phyloP scores from a whole-genome alignment of 1,139 yeast genomes.

The Hyphopichia pseudoburtonii region DNA sequence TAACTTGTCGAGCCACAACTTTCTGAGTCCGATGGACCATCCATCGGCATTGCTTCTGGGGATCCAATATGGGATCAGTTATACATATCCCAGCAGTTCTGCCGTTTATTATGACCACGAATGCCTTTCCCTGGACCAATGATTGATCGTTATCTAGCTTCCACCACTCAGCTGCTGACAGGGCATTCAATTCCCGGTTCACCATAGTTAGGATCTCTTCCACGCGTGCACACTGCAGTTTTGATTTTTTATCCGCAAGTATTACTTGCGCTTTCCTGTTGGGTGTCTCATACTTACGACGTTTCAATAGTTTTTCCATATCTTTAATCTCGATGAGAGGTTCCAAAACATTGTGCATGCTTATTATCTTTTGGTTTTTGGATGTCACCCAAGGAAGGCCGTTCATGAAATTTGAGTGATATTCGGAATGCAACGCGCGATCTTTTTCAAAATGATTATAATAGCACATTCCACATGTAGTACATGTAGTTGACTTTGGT shows the following conservation, averaged over 20 bases:
- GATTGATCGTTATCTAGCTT: constrained; percentile 13
- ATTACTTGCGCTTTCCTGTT: constrained; percentile 8
- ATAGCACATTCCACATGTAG: constrained; percentile 63
- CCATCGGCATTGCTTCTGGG: constrained; percentile 38
- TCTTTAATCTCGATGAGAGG: background rate
- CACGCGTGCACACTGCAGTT: constrained; percentile 22
- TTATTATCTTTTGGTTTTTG: background rate
- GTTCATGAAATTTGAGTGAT: constrained; percentile 44
- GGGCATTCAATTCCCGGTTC: constrained; percentile 61
- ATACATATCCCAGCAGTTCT: constrained; percentile 56
- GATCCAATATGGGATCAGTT: constrained; percentile 32
- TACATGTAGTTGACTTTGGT: constrained; percentile 37
- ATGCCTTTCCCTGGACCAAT: constrained; percentile 42
- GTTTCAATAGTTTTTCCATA: background rate
- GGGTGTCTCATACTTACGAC: too few species aligned
- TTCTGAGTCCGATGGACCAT: constrained; percentile 41
- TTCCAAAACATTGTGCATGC: background rate
- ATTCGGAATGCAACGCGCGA: constrained; percentile 44
- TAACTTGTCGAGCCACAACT: constrained; percentile 35
- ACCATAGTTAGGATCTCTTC: constrained; percentile 44
- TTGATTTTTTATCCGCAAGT: constrained; percentile 16
- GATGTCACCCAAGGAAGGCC: constrained; percentile 45
- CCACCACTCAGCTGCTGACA: constrained; percentile 54
- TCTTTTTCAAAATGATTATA: constrained; percentile 46
- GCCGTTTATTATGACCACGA: constrained; percentile 38